Percentiles rank a stretch among this genome's conserved stretches.
These are phyloP conservation scores for Myxozyma kluyveri DNA, from an alignment of 805 yeast genomes.

Conservation along the genomic window DNA sequence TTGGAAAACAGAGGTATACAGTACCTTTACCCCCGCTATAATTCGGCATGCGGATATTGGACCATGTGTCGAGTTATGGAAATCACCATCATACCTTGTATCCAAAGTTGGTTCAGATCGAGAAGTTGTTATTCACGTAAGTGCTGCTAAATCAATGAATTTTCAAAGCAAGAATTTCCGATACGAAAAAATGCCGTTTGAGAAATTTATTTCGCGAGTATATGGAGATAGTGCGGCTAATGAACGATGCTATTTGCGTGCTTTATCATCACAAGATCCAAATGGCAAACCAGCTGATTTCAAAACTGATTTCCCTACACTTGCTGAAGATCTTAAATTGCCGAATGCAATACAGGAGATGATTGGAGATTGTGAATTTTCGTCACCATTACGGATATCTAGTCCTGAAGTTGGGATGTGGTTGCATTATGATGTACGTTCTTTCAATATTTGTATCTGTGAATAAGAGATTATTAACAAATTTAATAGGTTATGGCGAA, in stretches of 20 bases:
- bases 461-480: background rate
- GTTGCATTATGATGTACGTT: conserved; percentile 41
- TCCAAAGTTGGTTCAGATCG: conserved; percentile 33
- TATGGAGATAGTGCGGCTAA: conserved; percentile 3
- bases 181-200: conserved; percentile 35
- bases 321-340: conserved; percentile 36
- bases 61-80: conserved; percentile 34
- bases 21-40: conserved; percentile 32
- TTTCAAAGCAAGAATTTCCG: conserved; percentile 38
- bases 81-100: conserved; percentile 35
- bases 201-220: conserved; percentile 35
- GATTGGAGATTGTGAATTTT: conserved; percentile 33
- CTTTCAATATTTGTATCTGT: background rate
- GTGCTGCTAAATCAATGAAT: conserved; percentile 32
- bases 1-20: conserved; percentile 16
- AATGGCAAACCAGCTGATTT: conserved; percentile 36
- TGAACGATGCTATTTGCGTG: conserved; percentile 34
- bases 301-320: conserved; percentile 36
- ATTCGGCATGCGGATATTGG: conserved; percentile 36
- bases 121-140: conserved; percentile 36
- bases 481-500: conserved; percentile 36
- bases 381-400: conserved; percentile 40
- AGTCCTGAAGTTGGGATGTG: conserved; percentile 39
- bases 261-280: conserved; percentile 36
- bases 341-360: conserved; percentile 31